A percentile compares a stretch with the other conserved stretches of the same genome.
Conservation (phyloP, 169 alveolate genomes). For the Cryptosporidium parvum region DNA sequence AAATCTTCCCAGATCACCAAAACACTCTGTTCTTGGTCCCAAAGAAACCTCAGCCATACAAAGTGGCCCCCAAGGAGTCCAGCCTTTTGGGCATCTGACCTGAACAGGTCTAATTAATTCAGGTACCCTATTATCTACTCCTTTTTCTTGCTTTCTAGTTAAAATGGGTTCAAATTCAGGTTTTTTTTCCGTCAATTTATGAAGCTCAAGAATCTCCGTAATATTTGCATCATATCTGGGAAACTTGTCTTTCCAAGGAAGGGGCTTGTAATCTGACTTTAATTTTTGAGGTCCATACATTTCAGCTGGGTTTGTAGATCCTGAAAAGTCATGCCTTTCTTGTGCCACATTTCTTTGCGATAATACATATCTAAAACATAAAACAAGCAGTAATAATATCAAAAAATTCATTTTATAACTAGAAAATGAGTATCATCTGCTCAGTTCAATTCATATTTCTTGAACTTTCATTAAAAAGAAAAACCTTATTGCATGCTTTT, state of each 20-base stretch:
- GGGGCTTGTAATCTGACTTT: slow-evolving; percentile 54
- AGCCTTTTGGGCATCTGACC: slow-evolving; percentile 73
- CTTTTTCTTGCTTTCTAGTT: slow-evolving; percentile 22
- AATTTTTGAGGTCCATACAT: slow-evolving; percentile 55
- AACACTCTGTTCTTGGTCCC: slow-evolving; percentile 72
- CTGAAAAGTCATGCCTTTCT: slow-evolving; percentile 52
- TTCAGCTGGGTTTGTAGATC: slow-evolving; percentile 54
- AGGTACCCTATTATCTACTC: slow-evolving; percentile 37
- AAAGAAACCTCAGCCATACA: slow-evolving; percentile 62
- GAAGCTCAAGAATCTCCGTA: slow-evolving; percentile 64
- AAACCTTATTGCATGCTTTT: neutral
- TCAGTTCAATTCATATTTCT: neutral
- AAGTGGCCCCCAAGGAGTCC: slow-evolving; percentile 75
- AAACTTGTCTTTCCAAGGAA: slow-evolving; percentile 68
- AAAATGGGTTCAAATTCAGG: slow-evolving; percentile 57
- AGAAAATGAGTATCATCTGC: neutral
- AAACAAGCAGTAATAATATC: neutral
- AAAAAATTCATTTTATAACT: neutral
- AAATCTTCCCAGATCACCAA: slow-evolving; percentile 60
- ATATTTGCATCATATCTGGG: slow-evolving; percentile 49
- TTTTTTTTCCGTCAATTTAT: slow-evolving; percentile 36
- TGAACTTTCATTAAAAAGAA: neutral
- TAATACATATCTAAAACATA: neutral
- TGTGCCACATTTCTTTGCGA: slow-evolving; percentile 27
- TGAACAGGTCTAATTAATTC: slow-evolving; percentile 47